Percentiles rank a stretch among this genome's conserved stretches.
Conservation (phyloP, 1,139 yeast genomes). For the Protomyces pachydermus region DNA sequence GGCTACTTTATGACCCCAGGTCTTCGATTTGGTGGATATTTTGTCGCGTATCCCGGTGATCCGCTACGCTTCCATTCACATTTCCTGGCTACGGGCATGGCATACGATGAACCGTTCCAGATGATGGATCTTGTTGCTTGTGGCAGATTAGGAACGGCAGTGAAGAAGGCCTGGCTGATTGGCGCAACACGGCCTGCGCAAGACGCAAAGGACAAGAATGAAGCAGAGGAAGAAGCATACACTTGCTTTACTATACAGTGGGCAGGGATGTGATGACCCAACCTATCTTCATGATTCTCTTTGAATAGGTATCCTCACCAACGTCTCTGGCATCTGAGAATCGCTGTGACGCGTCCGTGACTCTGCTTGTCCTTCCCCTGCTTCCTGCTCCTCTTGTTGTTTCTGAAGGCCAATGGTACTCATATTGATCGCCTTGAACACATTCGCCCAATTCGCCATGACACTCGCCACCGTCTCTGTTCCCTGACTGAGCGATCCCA, state of each 20-base stretch:
- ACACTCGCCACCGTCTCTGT: constrained; percentile 47
- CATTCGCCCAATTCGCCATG: constrained; percentile 63
- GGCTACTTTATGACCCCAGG: constrained; percentile 74
- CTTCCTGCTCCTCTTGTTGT: constrained; percentile 47
- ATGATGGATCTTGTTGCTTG: constrained; percentile 63
- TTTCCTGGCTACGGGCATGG: constrained; percentile 58
- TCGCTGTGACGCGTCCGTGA: constrained; percentile 37
- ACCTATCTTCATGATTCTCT: constrained; percentile 37
- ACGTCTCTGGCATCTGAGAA: constrained; percentile 56
- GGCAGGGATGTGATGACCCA: constrained; percentile 66
- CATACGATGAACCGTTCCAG: constrained; percentile 50
- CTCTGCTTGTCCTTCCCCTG: constrained; percentile 44
- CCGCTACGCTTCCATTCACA: constrained; percentile 88
- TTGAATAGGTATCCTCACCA: constrained; percentile 54
- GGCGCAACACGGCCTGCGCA: constrained; percentile 43
- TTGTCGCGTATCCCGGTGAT: constrained; percentile 90
- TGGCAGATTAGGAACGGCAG: constrained; percentile 88
- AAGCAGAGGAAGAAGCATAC: constrained; percentile 29
- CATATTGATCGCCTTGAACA: constrained; percentile 58
- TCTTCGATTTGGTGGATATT: constrained; percentile 81
- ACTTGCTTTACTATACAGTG: constrained; percentile 62
- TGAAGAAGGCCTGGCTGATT: constrained; percentile 77
- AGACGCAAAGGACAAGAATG: background rate
- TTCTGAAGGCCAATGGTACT: constrained; percentile 47
- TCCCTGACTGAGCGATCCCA: constrained; percentile 53